Evolutionary conservation across 768 basidiomycete species (phyloP).

Genomic region (Rhodosporidiobolus sp.): DNA sequence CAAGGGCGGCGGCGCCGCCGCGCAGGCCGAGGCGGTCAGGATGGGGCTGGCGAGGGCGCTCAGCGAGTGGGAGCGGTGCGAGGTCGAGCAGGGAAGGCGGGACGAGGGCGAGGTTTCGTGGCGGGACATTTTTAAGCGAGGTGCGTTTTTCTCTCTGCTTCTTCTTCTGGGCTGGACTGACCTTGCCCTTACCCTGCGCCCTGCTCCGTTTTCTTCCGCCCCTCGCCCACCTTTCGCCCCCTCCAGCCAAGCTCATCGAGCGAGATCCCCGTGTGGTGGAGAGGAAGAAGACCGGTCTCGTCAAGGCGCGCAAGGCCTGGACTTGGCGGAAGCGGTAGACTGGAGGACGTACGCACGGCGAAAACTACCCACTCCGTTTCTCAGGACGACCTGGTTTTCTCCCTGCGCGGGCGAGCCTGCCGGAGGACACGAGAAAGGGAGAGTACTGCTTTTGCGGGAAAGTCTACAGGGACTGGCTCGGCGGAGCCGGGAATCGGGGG

Average conservation of each 20-base stretch:
- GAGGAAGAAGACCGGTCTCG: slow-evolving; percentile 89
- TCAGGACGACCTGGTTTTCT: neutral
- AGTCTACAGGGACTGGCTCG: neutral
- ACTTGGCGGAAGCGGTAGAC: slow-evolving; percentile 76
- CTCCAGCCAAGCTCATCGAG: slow-evolving; percentile 72
- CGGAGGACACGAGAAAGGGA: neutral
- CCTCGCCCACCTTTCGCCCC: neutral
- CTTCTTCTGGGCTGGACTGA: neutral
- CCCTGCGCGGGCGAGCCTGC: neutral
- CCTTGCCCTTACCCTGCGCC: neutral
- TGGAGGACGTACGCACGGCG: too few relatives aligned
- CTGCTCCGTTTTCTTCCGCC: too few relatives aligned
- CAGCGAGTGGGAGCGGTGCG: slow-evolving; percentile 39
- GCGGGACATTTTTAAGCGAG: slow-evolving; percentile 65
- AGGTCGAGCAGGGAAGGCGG: slow-evolving; percentile 47
- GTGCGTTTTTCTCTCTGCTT: slow-evolving; percentile 54
- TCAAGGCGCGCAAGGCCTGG: slow-evolving; percentile 91
- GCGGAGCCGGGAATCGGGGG: neutral
- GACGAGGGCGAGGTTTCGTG: slow-evolving; percentile 65
- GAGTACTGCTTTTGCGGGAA: too few relatives aligned
- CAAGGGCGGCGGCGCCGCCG: slow-evolving; percentile 83
- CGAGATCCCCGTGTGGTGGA: slow-evolving; percentile 98
- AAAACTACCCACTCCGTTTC: too few relatives aligned
- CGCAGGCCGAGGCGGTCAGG: slow-evolving; percentile 79
- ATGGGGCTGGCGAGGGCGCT: slow-evolving; percentile 50